A percentile compares a stretch with the other conserved stretches of the same genome.
Conservation (phyloP, 176 grass and related monocot species). For the Musa beccarii region DNA sequence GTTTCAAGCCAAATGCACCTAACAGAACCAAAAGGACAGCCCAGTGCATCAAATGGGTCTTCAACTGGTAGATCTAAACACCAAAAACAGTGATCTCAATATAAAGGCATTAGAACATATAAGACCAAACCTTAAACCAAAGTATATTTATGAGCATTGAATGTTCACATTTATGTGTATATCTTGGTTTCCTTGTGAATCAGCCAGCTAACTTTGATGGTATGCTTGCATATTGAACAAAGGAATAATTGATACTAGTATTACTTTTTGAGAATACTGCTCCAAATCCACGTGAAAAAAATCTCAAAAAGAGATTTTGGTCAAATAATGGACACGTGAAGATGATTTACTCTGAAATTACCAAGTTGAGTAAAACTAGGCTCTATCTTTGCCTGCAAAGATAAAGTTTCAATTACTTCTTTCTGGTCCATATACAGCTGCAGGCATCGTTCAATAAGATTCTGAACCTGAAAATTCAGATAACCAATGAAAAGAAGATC, state of each 20-base stretch:
- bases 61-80: no score
- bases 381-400: constrained; percentile 83
- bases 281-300: neutral
- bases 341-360: constrained; percentile 28
- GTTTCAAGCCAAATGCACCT: no score
- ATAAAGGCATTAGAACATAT: neutral
- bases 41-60: neutral
- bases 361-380: constrained; percentile 98
- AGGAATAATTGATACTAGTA: neutral
- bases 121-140: neutral
- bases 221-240: neutral
- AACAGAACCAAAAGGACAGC: neutral
- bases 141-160: neutral
- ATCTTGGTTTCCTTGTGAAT: neutral
- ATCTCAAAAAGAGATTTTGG: neutral
- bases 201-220: neutral
- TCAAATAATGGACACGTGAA: neutral
- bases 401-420: constrained; percentile 83
- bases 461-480: constrained; percentile 72
- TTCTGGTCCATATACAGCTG: constrained; percentile 99
- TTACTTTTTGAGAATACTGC: neutral
- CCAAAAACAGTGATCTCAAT: neutral
- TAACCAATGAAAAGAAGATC: no score
- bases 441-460: constrained; percentile 91
- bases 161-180: neutral